Conservation (phyloP, 106 monocot genomes). For the Dactylorhiza incarnata region DNA sequence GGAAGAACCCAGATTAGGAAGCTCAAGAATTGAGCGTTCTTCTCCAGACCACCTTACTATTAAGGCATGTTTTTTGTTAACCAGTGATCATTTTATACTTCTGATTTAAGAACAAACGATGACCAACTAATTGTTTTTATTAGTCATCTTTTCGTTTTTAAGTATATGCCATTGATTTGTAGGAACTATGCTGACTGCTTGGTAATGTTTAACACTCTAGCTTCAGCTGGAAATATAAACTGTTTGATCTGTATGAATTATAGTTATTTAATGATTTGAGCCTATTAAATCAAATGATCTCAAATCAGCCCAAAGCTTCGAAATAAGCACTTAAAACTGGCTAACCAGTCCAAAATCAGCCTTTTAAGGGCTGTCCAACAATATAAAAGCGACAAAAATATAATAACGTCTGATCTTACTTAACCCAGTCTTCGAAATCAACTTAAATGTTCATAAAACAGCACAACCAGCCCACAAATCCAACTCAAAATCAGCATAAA, state of each 20-base stretch:
- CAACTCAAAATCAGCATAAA: no score
- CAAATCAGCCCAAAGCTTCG: no score
- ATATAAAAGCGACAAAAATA: no score
- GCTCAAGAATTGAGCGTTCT: slow-evolving; percentile 60
- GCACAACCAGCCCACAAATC: no score
- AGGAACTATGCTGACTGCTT: not conserved
- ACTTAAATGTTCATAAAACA: no score
- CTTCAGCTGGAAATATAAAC: not conserved
- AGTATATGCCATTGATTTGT: not conserved
- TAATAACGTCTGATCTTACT: no score
- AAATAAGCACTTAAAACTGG: no score
- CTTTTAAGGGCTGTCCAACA: no score
- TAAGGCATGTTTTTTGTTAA: slow-evolving; percentile 23
- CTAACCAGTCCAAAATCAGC: no score
- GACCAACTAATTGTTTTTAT: not conserved
- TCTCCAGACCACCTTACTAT: slow-evolving; percentile 60
- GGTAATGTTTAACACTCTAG: not conserved
- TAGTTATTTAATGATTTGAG: not conserved
- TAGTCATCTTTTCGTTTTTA: not conserved
- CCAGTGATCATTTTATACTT: not conserved
- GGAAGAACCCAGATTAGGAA: slow-evolving; percentile 19
- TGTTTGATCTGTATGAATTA: not conserved
- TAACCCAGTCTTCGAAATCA: no score
- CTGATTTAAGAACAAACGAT: not conserved
- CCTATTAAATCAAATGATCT: no score